Evolutionary conservation across 371 early-diverging fungal genomes (phyloP).

Genomic region (Neoconidiobolus thromboides): DNA sequence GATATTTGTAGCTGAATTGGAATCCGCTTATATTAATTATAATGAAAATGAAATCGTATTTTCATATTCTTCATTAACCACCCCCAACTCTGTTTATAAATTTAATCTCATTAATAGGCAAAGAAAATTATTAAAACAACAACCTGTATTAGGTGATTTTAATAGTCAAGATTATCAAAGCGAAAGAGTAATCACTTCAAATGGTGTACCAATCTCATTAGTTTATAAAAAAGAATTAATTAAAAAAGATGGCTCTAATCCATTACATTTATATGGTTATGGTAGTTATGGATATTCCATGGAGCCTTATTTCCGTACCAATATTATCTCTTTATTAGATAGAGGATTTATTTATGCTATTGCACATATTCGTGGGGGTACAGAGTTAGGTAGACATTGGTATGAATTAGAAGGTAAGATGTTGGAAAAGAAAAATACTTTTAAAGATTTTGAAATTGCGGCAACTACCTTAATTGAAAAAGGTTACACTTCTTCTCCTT

Average conservation of each 20-base stretch:
- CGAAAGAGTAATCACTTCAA: background rate
- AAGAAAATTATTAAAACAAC: constrained; percentile 24
- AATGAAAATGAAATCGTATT: constrained; percentile 17
- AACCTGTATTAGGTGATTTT: constrained; percentile 12
- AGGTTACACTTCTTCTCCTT: constrained; percentile 24
- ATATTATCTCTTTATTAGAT: constrained; percentile 3
- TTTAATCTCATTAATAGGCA: constrained; percentile 26
- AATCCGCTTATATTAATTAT: constrained; percentile 20
- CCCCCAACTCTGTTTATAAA: constrained; percentile 32
- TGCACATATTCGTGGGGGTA: constrained; percentile 38
- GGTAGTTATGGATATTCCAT: constrained; percentile 5
- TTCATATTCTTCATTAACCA: constrained; percentile 27
- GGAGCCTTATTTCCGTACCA: constrained; percentile 2
- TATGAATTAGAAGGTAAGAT: constrained; percentile 34
- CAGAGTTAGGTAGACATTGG: constrained; percentile 34
- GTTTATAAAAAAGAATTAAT: background rate
- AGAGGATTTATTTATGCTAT: constrained; percentile 41
- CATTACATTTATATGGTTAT: constrained; percentile 4
- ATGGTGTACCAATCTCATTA: constrained; percentile 1
- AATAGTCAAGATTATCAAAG: background rate
- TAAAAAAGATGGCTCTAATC: constrained; percentile 5
- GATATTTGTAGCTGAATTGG: constrained; percentile 29
- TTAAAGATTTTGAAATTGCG: constrained; percentile 27
- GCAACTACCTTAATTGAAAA: constrained; percentile 30
- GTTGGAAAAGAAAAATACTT: constrained; percentile 33